Percentiles rank a stretch among this genome's conserved stretches.
These are phyloP conservation scores for Ophiocordyceps camponoti-rufipedis DNA, from an alignment of 2,329 filamentous ascomycete species.

Conservation along the genomic window DNA sequence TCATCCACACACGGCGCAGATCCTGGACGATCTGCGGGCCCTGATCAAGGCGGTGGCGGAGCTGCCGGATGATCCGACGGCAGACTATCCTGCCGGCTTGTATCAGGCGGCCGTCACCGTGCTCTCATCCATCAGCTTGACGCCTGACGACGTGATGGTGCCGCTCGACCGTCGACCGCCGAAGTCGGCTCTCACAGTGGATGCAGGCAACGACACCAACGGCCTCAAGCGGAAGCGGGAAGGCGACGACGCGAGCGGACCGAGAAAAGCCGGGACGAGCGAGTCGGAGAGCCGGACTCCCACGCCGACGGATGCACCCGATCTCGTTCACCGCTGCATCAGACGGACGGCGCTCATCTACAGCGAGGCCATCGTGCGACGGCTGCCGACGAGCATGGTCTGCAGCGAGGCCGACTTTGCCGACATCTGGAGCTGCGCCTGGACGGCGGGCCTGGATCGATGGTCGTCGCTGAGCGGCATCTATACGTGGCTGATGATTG, in stretches of 20 bases:
- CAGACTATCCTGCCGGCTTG: constrained; percentile 20
- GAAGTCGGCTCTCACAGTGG: background rate
- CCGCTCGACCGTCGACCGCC: background rate
- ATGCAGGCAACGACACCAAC: background rate
- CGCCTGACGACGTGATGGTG: constrained; percentile 12
- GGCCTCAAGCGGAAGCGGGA: constrained; percentile 5
- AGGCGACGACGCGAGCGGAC: constrained; percentile 1
- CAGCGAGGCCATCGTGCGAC: constrained; percentile 23
- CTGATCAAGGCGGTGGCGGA: constrained; percentile 23
- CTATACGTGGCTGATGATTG: constrained; percentile 27
- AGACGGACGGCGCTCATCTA: constrained; percentile 28
- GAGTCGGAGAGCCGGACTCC: constrained; percentile 1
- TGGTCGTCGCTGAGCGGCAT: constrained; percentile 30
- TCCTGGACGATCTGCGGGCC: constrained; percentile 32
- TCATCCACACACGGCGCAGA: constrained; percentile 25
- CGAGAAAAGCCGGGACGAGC: constrained; percentile 2
- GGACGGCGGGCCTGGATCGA: constrained; percentile 24
- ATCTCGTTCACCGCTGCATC: constrained; percentile 27
- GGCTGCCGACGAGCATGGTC: constrained; percentile 21
- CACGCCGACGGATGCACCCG: constrained; percentile 10
- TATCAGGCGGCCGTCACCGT: constrained; percentile 20
- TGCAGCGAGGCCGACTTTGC: constrained; percentile 21
- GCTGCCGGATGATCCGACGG: constrained; percentile 15
- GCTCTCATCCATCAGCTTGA: constrained; percentile 16
- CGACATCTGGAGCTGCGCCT: constrained; percentile 26